Evolutionary conservation across 805 yeast species (phyloP).

Genomic region (Kuraishia ogatae): DNA sequence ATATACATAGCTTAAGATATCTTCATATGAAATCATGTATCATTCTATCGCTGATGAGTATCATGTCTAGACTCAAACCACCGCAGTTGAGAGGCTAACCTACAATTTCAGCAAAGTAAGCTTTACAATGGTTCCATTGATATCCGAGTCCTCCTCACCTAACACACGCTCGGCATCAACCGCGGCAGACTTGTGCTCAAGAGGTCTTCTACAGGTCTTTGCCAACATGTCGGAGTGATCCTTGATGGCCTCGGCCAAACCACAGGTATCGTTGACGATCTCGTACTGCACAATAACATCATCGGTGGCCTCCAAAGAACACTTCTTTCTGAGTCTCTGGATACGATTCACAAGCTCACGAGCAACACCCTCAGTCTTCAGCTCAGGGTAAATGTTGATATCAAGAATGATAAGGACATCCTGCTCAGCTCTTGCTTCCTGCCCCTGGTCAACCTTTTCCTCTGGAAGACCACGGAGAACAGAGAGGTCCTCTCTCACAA

Average conservation of each 20-base stretch:
- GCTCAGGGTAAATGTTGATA: slow-evolving; percentile 76
- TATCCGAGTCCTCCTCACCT: slow-evolving; percentile 82
- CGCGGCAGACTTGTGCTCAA: slow-evolving; percentile 38
- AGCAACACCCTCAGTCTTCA: slow-evolving; percentile 89
- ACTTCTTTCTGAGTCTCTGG: slow-evolving; percentile 95
- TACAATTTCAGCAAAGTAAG: slow-evolving; percentile 69
- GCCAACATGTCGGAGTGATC: slow-evolving; percentile 60
- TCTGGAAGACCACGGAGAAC: slow-evolving; percentile 87
- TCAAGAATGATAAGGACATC: slow-evolving; percentile 89
- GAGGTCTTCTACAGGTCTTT: slow-evolving; percentile 68
- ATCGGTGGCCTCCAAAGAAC: slow-evolving; percentile 89
- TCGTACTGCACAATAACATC: slow-evolving; percentile 84
- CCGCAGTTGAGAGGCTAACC: background rate
- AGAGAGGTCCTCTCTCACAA: slow-evolving; percentile 80
- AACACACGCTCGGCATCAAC: slow-evolving; percentile 39
- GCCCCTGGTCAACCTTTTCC: slow-evolving; percentile 52
- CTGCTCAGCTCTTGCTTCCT: slow-evolving; percentile 79
- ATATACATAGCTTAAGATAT: background rate
- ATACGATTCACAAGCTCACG: slow-evolving; percentile 96
- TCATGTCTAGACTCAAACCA: background rate
- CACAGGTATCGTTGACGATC: slow-evolving; percentile 60
- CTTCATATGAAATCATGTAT: background rate
- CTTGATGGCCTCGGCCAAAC: slow-evolving; percentile 50
- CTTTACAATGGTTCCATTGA: slow-evolving; percentile 70
- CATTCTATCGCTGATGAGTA: background rate